Percentiles rank a stretch among this genome's conserved stretches.
Conservation (phyloP, 2,329 filamentous ascomycete genomes). For the Phialocephala sp. region DNA sequence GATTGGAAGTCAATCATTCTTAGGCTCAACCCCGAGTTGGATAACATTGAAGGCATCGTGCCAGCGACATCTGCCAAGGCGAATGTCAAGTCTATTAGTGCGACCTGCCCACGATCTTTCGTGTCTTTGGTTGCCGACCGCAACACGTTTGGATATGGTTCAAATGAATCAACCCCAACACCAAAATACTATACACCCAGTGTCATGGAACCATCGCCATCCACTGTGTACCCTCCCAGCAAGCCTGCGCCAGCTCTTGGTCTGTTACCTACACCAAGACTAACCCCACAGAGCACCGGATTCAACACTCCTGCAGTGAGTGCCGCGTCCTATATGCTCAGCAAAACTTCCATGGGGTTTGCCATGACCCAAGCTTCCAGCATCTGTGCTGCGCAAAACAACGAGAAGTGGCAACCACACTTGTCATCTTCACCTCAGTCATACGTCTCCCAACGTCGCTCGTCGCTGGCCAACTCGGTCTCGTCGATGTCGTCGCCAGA, state of each 20-base stretch:
- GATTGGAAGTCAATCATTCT: constrained; percentile 66
- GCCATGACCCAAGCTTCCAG: constrained; percentile 62
- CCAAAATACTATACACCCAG: constrained; percentile 51
- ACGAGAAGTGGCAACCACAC: constrained; percentile 59
- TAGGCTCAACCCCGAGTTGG: constrained; percentile 60
- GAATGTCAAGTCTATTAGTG: constrained; percentile 32
- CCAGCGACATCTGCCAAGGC: constrained; percentile 39
- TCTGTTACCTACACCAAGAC: constrained; percentile 62
- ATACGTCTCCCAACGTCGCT: constrained; percentile 59
- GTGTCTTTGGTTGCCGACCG: constrained; percentile 51
- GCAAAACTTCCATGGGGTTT: constrained; percentile 63
- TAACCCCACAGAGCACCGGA: constrained; percentile 61
- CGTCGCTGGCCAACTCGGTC: constrained; percentile 66
- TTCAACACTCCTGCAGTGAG: constrained; percentile 66
- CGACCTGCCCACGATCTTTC: constrained; percentile 42
- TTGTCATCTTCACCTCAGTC: constrained; percentile 57
- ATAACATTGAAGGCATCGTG: constrained; percentile 62
- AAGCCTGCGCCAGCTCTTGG: constrained; percentile 59
- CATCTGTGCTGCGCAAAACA: constrained; percentile 52
- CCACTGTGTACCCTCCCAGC: constrained; percentile 50
- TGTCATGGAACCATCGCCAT: constrained; percentile 57
- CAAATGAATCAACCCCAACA: constrained; percentile 49
- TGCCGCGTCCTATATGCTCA: constrained; percentile 56
- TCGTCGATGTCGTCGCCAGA: constrained; percentile 70
- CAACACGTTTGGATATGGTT: constrained; percentile 46